Percentiles rank a stretch among this genome's conserved stretches.
These are phyloP conservation scores for Cercis canadensis DNA, from an alignment of 306 rosid genomes.

Conservation along the genomic window DNA sequence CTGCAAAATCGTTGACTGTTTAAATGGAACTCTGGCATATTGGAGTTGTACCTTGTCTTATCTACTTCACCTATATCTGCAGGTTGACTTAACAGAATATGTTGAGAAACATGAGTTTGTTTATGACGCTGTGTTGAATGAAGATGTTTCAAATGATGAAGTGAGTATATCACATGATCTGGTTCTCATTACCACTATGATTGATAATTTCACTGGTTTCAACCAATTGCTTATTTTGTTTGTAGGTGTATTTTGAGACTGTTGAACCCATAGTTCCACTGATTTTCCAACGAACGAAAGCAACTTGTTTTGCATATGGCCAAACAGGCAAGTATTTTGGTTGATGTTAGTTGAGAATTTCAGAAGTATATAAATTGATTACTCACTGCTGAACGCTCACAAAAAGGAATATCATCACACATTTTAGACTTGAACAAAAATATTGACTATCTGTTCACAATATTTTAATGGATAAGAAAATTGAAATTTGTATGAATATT, in stretches of 20 bases:
- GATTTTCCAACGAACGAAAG: constrained; percentile 80
- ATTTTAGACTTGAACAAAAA: constrained; percentile 14
- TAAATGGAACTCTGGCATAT: background rate
- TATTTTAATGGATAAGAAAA: constrained; percentile 12
- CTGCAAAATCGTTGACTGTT: no score
- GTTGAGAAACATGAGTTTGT: constrained; percentile 76
- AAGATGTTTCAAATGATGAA: constrained; percentile 78
- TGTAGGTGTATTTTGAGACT: constrained; percentile 73
- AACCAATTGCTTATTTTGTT: constrained; percentile 21
- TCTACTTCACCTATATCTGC: constrained; percentile 41
- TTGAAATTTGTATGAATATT: background rate
- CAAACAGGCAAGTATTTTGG: constrained; percentile 72
- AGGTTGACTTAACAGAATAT: constrained; percentile 88
- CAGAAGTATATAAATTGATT: constrained; percentile 13
- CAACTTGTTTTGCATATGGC: constrained; percentile 93
- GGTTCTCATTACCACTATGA: constrained; percentile 26
- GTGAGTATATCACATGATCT: constrained; percentile 49
- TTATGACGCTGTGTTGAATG: constrained; percentile 79
- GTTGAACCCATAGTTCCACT: constrained; percentile 84
- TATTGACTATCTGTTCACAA: background rate
- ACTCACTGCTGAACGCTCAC: constrained; percentile 6
- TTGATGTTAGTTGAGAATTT: constrained; percentile 20
- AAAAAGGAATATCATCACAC: background rate
- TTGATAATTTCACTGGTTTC: constrained; percentile 31
- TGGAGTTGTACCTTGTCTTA: constrained; percentile 16